A percentile compares a stretch with the other conserved stretches of the same genome.
These are phyloP conservation scores for Tricholoma flavovirens DNA, from an alignment of 768 basidiomycete species.

Conservation along the genomic window DNA sequence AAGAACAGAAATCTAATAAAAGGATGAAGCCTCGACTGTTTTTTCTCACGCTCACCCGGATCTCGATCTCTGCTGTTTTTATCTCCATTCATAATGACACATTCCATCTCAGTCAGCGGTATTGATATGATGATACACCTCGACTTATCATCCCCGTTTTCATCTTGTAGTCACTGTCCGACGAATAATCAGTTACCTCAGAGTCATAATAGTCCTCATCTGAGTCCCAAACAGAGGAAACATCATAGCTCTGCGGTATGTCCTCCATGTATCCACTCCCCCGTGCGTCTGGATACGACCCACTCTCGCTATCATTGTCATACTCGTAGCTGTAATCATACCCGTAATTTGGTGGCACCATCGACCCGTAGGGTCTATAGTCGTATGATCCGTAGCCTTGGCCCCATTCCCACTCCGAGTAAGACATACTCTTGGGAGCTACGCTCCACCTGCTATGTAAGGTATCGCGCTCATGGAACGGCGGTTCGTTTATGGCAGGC, in stretches of 20 bases:
- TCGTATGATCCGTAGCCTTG: neutral
- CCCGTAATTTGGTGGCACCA: neutral
- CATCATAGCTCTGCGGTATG: neutral
- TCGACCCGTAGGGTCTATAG: neutral
- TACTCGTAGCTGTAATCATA: neutral
- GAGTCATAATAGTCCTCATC: no score
- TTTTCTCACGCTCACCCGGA: neutral
- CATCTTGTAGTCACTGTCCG: no score
- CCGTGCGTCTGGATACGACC: no score
- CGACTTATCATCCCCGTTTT: no score
- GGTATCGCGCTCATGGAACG: neutral
- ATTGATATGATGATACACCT: no score
- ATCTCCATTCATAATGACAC: neutral
- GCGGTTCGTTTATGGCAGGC: neutral
- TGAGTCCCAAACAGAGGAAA: neutral
- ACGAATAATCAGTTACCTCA: neutral
- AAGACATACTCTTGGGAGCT: neutral
- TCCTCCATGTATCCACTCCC: no score
- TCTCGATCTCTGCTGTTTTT: neutral
- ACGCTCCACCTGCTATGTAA: neutral
- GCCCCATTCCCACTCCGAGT: neutral
- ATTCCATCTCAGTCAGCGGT: no score
- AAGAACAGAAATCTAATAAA: no score
- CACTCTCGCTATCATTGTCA: neutral
- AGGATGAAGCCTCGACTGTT: neutral